Conservation (phyloP, 495 filamentous ascomycete species). For the Neurospora intermedia region DNA sequence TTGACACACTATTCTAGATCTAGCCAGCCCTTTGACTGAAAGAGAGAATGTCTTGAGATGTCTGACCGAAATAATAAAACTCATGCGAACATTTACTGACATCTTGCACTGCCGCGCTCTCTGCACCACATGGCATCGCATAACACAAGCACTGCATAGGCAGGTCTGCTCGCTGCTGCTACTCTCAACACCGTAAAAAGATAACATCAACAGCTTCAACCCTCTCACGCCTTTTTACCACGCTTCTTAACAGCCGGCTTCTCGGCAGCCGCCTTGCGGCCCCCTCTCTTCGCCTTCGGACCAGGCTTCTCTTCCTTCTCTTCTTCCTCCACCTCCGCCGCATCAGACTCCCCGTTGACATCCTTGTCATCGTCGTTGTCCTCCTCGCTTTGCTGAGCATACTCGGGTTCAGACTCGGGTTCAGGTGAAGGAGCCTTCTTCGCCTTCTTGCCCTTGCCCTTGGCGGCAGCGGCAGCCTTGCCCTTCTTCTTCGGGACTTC, state of each 20-base stretch:
- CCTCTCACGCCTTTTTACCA: constrained; percentile 11
- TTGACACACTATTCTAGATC: too few relatives aligned
- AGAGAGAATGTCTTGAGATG: too few relatives aligned
- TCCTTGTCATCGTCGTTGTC: constrained; percentile 1
- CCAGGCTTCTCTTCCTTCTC: constrained; percentile 8
- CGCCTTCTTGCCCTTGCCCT: constrained; percentile 7
- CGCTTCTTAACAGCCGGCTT: constrained; percentile 10
- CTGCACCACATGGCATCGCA: background rate
- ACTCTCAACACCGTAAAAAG: background rate
- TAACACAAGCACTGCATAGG: background rate
- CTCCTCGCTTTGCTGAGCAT: constrained; percentile 12
- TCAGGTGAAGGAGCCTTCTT: constrained; percentile 10
- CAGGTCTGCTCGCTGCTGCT: background rate
- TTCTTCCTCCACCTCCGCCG: constrained; percentile 3
- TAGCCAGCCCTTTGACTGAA: too few relatives aligned
- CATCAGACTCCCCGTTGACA: constrained; percentile 2
- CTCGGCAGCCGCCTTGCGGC: constrained; percentile 17
- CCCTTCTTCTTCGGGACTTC: constrained; percentile 1
- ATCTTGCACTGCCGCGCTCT: background rate
- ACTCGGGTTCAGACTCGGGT: constrained; percentile 9
- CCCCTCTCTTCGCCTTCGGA: constrained; percentile 16
- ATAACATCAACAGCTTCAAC: background rate
- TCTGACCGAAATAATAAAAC: too few relatives aligned
- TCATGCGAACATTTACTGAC: background rate
- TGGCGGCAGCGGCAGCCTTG: background rate